Percentiles rank a stretch among this genome's conserved stretches.
phyloP scores from a whole-genome alignment of 2,329 filamentous ascomycete species.

The Aspergillus sp. region DNA sequence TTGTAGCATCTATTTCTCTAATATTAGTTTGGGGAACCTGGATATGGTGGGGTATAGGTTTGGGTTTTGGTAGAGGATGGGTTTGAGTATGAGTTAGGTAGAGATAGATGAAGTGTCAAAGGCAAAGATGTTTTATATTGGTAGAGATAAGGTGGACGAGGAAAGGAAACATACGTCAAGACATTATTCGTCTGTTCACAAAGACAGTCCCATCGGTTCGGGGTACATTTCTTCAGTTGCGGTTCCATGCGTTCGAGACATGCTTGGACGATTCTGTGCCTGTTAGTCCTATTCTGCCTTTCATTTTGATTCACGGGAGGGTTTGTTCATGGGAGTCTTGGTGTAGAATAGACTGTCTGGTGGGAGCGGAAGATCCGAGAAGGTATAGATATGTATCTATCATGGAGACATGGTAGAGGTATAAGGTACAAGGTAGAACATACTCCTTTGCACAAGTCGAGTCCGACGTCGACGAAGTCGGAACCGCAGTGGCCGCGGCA shows the following conservation, averaged over 20 bases:
- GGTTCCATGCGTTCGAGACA: constrained; percentile 45
- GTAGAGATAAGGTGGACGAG: neutral
- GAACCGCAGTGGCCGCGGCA: neutral
- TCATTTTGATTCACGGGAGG: too few relatives aligned
- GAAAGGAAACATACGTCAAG: constrained; percentile 43
- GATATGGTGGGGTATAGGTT: neutral
- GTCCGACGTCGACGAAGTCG: neutral
- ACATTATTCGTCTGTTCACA: constrained; percentile 57
- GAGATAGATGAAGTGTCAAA: too few relatives aligned
- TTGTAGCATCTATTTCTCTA: constrained; percentile 55
- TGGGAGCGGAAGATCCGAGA: too few relatives aligned
- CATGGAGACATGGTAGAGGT: too few relatives aligned
- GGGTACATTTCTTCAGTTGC: constrained; percentile 44
- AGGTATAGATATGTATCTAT: too few relatives aligned
- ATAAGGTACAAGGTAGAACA: neutral
- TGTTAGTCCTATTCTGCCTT: neutral
- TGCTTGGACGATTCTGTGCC: constrained; percentile 50
- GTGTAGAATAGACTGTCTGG: too few relatives aligned
- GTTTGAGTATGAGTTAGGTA: too few relatives aligned
- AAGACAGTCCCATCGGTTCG: constrained; percentile 57
- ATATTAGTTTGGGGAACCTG: neutral
- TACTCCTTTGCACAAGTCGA: constrained; percentile 8
- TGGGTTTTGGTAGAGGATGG: too few relatives aligned
- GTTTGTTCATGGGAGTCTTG: too few relatives aligned
- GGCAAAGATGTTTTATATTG: too few relatives aligned